Percentiles rank a stretch among this genome's conserved stretches.
Conservation (phyloP, 1,284 basidiomycete species). For the Leccinum angustisporum region DNA sequence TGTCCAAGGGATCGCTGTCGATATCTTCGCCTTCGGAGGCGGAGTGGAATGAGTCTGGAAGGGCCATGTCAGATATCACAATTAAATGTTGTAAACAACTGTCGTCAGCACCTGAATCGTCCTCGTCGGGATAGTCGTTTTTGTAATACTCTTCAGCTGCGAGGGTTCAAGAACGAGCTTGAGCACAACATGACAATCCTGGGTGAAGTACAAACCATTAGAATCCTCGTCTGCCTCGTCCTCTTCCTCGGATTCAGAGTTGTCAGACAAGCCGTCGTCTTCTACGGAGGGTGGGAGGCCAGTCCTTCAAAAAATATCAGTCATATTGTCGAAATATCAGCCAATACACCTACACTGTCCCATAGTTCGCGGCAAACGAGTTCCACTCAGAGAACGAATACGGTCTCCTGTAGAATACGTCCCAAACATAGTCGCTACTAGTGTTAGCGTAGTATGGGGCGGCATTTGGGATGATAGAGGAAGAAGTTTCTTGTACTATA, state of each 20-base stretch:
- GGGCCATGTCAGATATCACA: constrained; percentile 4
- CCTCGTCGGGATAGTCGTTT: constrained; percentile 79
- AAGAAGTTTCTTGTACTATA: constrained; percentile 28
- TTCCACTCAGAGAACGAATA: constrained; percentile 58
- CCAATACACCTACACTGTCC: constrained; percentile 53
- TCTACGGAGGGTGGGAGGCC: constrained; percentile 58
- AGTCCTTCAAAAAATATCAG: constrained; percentile 43
- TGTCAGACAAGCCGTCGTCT: constrained; percentile 45
- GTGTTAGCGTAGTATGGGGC: background rate
- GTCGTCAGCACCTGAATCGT: constrained; percentile 45
- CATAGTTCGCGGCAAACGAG: constrained; percentile 53
- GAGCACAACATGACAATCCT: background rate
- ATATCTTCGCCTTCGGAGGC: constrained; percentile 26
- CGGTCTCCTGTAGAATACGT: constrained; percentile 72
- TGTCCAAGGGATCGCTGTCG: constrained; percentile 19
- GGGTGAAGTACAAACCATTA: constrained; percentile 51
- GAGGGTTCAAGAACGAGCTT: constrained; percentile 1
- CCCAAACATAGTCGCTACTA: constrained; percentile 69
- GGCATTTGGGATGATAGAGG: background rate
- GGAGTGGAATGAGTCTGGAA: constrained; percentile 30
- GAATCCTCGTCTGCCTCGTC: constrained; percentile 81
- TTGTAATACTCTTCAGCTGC: constrained; percentile 80
- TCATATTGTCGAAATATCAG: background rate
- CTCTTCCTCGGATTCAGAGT: constrained; percentile 61
- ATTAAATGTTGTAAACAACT: constrained; percentile 37